A percentile compares a stretch with the other conserved stretches of the same genome.
Evolutionary conservation across 495 filamentous ascomycete species (phyloP).

Genomic region (Annulohypoxylon moriforme): DNA sequence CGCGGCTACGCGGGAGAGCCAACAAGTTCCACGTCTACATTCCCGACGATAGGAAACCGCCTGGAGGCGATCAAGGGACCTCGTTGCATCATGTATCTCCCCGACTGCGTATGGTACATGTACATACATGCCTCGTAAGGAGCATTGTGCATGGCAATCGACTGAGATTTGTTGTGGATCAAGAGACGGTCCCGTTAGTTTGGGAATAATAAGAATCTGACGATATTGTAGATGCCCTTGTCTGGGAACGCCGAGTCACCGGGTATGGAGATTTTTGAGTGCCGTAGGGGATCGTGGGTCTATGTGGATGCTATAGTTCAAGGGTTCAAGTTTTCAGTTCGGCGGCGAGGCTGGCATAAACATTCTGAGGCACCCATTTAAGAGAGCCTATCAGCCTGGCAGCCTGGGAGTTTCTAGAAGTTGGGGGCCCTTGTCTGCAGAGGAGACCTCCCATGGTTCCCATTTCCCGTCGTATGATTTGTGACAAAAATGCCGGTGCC

Average conservation of each 20-base stretch:
- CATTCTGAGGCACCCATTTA: conserved; percentile 6
- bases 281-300: conserved; percentile 22
- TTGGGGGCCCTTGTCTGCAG: background rate
- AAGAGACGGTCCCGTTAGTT: conserved; percentile 25
- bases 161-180: conserved; percentile 15
- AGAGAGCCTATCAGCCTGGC: too few species aligned
- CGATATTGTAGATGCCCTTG: conserved; percentile 10
- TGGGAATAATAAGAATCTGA: conserved; percentile 39
- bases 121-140: background rate
- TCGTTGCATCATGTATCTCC: background rate
- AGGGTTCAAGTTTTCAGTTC: conserved; percentile 5
- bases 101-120: background rate
- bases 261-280: conserved; percentile 29
- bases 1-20: background rate
- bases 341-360: conserved; percentile 27
- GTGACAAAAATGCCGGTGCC: background rate
- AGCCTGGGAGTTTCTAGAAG: background rate
- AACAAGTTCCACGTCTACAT: background rate
- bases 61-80: background rate
- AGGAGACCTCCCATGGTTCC: background rate
- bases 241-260: conserved; percentile 24
- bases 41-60: background rate
- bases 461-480: conserved; percentile 13
- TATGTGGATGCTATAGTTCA: conserved; percentile 7
- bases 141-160: conserved; percentile 21